Conservation (phyloP, 2,329 filamentous ascomycete species). For the Aspergillus sclerotialis region DNA sequence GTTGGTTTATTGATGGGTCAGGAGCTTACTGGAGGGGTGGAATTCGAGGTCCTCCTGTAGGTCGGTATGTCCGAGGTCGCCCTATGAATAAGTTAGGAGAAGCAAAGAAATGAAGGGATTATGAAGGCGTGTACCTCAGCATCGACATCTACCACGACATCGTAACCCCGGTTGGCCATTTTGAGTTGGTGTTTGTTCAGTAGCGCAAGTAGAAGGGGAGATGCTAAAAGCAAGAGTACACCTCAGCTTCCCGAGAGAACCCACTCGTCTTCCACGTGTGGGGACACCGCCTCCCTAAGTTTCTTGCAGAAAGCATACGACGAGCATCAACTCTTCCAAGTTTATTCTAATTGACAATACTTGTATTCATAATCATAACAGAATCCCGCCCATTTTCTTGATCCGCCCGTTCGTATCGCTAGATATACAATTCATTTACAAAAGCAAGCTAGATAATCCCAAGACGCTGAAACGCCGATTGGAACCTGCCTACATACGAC, state of each 20-base stretch:
- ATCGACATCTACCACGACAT: constrained; percentile 96
- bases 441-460: constrained; percentile 6
- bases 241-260: constrained; percentile 25
- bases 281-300: too few relatives aligned
- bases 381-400: not conserved
- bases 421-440: constrained; percentile 1
- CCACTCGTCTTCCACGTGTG: too few relatives aligned
- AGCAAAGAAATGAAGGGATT: not conserved
- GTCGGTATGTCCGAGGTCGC: constrained; percentile 95
- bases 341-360: too few relatives aligned
- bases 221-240: constrained; percentile 24
- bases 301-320: too few relatives aligned
- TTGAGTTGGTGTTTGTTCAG: constrained; percentile 18
- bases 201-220: constrained; percentile 8
- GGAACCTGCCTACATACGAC: constrained; percentile 24
- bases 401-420: not conserved
- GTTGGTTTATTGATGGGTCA: not conserved
- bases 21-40: constrained; percentile 69
- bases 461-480: constrained; percentile 13
- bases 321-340: too few relatives aligned
- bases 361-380: too few relatives aligned
- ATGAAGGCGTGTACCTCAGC: constrained; percentile 61
- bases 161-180: constrained; percentile 84
- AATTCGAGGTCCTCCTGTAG: constrained; percentile 99
- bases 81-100: constrained; percentile 48